Conservation (phyloP, 2,329 filamentous ascomycete genomes). For the Mycogone perniciosa region DNA sequence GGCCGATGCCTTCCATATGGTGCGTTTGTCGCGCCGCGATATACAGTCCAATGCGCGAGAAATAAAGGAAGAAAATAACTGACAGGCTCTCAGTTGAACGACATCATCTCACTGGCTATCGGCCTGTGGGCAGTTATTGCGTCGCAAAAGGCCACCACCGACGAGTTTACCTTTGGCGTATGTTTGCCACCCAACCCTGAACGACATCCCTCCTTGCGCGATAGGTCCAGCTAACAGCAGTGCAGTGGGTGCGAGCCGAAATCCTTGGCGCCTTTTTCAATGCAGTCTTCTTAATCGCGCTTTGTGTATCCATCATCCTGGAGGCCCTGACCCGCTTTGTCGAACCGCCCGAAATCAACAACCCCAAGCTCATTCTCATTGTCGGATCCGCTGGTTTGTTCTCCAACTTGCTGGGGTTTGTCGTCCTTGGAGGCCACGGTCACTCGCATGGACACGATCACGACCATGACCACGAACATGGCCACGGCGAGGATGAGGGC, state of each 20-base stretch:
- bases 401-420: conserved; percentile 83
- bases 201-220: not conserved
- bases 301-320: conserved; percentile 93
- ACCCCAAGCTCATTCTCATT: conserved; percentile 80
- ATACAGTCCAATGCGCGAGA: not conserved
- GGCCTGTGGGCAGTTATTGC: conserved; percentile 94
- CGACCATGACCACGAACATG: conserved; percentile 30
- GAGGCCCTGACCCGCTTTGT: conserved; percentile 90
- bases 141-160: conserved; percentile 75
- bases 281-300: conserved; percentile 91
- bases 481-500: conserved; percentile 22
- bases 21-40: conserved; percentile 33
- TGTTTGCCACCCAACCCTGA: conserved; percentile 27
- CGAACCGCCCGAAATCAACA: conserved; percentile 79
- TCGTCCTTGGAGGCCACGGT: conserved; percentile 88
- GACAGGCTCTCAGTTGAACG: conserved; percentile 62
- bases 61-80: conserved; percentile 7
- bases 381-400: conserved; percentile 80
- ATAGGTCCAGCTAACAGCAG: conserved; percentile 17
- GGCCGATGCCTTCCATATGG: conserved; percentile 98
- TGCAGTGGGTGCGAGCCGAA: conserved; percentile 90
- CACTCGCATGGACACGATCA: conserved; percentile 30
- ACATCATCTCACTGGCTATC: conserved; percentile 89
- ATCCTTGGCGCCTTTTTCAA: conserved; percentile 95
- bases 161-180: conserved; percentile 92